A percentile compares a stretch with the other conserved stretches of the same genome.
Evolutionary conservation across 257 asterid genomes (phyloP).

Genomic region (Solanum bulbocastanum): DNA sequence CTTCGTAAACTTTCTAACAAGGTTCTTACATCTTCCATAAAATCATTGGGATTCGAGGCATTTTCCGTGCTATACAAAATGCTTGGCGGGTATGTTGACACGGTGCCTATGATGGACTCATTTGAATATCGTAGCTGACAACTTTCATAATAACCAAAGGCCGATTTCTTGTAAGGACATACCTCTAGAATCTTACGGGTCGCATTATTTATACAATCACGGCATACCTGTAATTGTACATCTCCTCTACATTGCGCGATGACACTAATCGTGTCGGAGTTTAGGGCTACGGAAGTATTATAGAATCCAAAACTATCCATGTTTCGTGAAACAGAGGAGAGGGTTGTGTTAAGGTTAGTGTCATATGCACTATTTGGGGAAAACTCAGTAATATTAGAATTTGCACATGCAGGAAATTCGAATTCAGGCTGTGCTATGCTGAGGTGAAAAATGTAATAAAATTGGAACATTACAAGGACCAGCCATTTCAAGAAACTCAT

Average conservation of each 20-base stretch:
- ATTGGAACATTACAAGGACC: no score
- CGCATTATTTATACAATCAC: conserved; percentile 1
- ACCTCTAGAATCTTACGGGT: background rate
- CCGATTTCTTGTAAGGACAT: conserved; percentile 14
- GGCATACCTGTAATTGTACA: conserved; percentile 7
- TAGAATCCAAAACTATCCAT: conserved; percentile 14
- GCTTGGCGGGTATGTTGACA: accelerated
- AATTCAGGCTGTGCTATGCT: no score
- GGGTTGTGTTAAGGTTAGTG: conserved; percentile 20
- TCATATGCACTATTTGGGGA: conserved; percentile 5
- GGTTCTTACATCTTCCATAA: background rate
- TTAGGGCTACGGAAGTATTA: conserved; percentile 4
- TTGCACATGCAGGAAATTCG: background rate
- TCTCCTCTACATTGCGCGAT: conserved; percentile 28
- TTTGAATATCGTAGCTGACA: background rate
- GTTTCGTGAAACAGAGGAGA: conserved; percentile 13
- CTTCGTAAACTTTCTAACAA: background rate
- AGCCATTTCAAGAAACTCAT: no score
- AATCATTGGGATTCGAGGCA: background rate
- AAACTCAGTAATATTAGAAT: background rate
- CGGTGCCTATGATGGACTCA: background rate
- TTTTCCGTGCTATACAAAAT: accelerated
- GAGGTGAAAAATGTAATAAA: no score
- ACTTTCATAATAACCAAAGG: background rate
- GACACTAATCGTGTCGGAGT: conserved; percentile 1